Conservation (phyloP, 139 green algal species). For the Chlamydomonas eustigma region DNA sequence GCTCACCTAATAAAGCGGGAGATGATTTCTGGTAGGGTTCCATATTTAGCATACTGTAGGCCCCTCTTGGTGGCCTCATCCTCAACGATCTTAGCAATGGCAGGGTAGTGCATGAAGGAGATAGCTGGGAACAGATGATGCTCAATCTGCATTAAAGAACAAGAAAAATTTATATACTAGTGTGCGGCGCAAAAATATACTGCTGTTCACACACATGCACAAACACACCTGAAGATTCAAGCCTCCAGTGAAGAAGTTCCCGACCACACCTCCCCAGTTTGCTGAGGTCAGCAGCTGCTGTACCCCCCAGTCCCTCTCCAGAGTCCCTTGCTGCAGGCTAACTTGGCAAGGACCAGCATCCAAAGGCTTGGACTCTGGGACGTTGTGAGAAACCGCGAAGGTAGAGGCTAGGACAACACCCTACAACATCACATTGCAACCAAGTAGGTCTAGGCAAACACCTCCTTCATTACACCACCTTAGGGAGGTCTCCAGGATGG, state of each 20-base stretch:
- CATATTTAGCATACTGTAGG: slow-evolving; percentile 65
- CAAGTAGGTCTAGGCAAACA: background rate
- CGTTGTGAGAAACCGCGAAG: slow-evolving; percentile 82
- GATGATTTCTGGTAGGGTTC: slow-evolving; percentile 55
- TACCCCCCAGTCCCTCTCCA: slow-evolving; percentile 63
- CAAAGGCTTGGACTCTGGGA: slow-evolving; percentile 68
- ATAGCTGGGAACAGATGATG: slow-evolving; percentile 80
- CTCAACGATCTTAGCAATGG: slow-evolving; percentile 71
- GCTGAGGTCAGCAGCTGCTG: slow-evolving; percentile 78
- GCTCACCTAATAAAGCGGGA: slow-evolving; percentile 40
- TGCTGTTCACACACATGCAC: background rate
- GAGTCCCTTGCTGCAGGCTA: slow-evolving; percentile 10
- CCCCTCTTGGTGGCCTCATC: slow-evolving; percentile 68
- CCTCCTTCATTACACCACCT: no score
- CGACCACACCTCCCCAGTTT: slow-evolving; percentile 75
- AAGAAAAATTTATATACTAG: no score
- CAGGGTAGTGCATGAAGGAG: slow-evolving; percentile 76
- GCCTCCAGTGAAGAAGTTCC: slow-evolving; percentile 84
- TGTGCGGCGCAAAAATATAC: background rate
- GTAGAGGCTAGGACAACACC: slow-evolving; percentile 70
- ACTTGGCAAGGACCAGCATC: slow-evolving; percentile 27
- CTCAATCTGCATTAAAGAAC: slow-evolving; percentile 74
- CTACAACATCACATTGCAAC: slow-evolving; percentile 39
- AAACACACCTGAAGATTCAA: slow-evolving; percentile 59
- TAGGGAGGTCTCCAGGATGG: no score